These are phyloP conservation scores for Platanus orientalis DNA, from an alignment of 164 flowering plant genomes.

Conservation along the genomic window DNA sequence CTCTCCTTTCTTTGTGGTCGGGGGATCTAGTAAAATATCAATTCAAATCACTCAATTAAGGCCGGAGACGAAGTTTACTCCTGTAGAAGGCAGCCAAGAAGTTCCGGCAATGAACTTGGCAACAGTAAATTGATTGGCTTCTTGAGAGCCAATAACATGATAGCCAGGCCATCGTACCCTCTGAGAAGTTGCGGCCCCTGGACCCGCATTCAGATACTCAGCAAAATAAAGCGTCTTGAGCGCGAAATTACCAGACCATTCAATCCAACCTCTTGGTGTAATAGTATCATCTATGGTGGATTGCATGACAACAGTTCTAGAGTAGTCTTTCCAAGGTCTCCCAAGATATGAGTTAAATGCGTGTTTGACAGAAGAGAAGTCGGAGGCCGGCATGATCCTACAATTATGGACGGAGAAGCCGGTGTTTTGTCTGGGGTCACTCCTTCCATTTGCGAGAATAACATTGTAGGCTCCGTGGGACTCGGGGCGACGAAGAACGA, in stretches of 20 bases:
- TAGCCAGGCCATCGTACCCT: conserved; percentile 45
- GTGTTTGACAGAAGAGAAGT: conserved; percentile 22
- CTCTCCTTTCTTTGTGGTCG: no score
- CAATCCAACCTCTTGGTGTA: conserved; percentile 35
- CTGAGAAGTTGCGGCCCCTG: conserved; percentile 30
- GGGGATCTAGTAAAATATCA: no score
- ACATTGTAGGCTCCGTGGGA: conserved; percentile 22
- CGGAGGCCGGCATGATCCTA: conserved; percentile 22
- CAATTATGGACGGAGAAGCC: conserved; percentile 41
- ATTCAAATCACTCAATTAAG: no score
- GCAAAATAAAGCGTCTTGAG: conserved; percentile 35
- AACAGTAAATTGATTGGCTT: conserved; percentile 35
- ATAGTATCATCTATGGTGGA: conserved; percentile 35
- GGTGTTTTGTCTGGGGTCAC: conserved; percentile 41
- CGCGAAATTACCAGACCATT: conserved; percentile 28
- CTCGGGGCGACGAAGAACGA: conserved; percentile 26
- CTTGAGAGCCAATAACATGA: conserved; percentile 28
- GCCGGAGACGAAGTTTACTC: conserved; percentile 28
- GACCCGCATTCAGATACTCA: conserved; percentile 37
- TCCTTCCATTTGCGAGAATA: conserved; percentile 39
- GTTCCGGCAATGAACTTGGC: conserved; percentile 32
- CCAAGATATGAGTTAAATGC: conserved; percentile 34
- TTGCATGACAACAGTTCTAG: conserved; percentile 45
- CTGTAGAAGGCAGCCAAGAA: conserved; percentile 41
- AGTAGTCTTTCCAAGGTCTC: conserved; percentile 47